Evolutionary conservation across 495 filamentous ascomycete species (phyloP).

Genomic region (Arthonia radiata): DNA sequence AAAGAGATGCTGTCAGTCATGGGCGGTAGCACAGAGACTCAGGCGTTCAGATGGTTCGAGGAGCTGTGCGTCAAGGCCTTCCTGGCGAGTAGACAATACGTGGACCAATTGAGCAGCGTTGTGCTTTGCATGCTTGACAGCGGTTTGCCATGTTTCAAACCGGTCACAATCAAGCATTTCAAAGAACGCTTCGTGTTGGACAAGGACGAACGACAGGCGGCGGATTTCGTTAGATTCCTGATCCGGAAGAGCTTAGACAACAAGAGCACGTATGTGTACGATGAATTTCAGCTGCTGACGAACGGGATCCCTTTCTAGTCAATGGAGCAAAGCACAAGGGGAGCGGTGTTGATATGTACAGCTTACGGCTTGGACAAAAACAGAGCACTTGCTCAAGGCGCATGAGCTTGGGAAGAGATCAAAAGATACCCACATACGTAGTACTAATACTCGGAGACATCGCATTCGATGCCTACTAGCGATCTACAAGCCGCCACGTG

Average conservation of each 20-base stretch:
- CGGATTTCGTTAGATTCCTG: constrained; percentile 74
- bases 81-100: constrained; percentile 68
- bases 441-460: too few relatives aligned
- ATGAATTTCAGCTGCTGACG: constrained; percentile 88
- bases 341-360: too few relatives aligned
- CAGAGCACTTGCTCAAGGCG: too few relatives aligned
- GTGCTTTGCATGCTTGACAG: constrained; percentile 90
- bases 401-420: too few relatives aligned
- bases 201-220: constrained; percentile 80
- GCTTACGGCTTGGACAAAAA: too few relatives aligned
- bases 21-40: constrained; percentile 61
- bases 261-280: constrained; percentile 76
- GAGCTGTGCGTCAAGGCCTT: constrained; percentile 90
- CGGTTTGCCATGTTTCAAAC: constrained; percentile 94
- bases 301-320: constrained; percentile 99
- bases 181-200: constrained; percentile 83
- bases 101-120: constrained; percentile 65
- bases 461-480: too few relatives aligned
- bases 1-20: constrained; percentile 96
- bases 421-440: too few relatives aligned
- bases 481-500: too few relatives aligned
- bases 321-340: too few relatives aligned
- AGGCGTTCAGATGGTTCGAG: constrained; percentile 88
- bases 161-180: constrained; percentile 79
- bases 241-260: constrained; percentile 71